These are phyloP conservation scores for Chaetomiaceae sp. DNA, from an alignment of 2,329 filamentous ascomycete species.

Conservation along the genomic window DNA sequence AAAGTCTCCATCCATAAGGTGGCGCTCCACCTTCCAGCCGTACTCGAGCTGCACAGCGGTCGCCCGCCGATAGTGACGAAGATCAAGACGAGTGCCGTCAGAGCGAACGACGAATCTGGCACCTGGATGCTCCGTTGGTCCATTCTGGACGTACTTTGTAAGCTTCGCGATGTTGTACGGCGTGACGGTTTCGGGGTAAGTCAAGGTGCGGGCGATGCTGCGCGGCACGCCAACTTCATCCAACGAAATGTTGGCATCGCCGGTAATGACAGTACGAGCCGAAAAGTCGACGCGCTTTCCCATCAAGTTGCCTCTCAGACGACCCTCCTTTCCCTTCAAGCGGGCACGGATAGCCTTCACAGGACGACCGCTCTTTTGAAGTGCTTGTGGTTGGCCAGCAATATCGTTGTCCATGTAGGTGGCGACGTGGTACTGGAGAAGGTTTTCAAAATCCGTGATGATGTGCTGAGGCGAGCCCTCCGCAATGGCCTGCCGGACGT, in stretches of 20 bases:
- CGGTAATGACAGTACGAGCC: slow-evolving; percentile 98
- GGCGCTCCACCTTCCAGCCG: slow-evolving; percentile 97
- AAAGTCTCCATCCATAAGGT: slow-evolving; percentile 91
- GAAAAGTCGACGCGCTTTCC: slow-evolving; percentile 99
- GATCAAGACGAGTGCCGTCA: slow-evolving; percentile 88
- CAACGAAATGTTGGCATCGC: slow-evolving; percentile 91
- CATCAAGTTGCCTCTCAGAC: slow-evolving; percentile 98
- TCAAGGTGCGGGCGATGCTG: slow-evolving; percentile 87
- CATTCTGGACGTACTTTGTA: slow-evolving; percentile 83
- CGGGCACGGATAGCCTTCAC: slow-evolving; percentile 95
- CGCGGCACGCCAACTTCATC: slow-evolving; percentile 96
- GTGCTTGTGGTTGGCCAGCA: slow-evolving; percentile 85
- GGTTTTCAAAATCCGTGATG: slow-evolving; percentile 79
- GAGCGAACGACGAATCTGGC: slow-evolving; percentile 95
- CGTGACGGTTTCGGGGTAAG: slow-evolving; percentile 95
- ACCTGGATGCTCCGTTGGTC: slow-evolving; percentile 90
- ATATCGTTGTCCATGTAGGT: slow-evolving; percentile 99
- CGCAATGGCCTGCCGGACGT: slow-evolving; percentile 83
- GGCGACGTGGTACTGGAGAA: slow-evolving; percentile 96
- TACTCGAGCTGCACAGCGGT: slow-evolving; percentile 85
- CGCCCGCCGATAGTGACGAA: slow-evolving; percentile 86
- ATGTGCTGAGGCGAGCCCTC: slow-evolving; percentile 92
- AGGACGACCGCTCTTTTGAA: slow-evolving; percentile 95
- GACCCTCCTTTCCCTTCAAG: slow-evolving; percentile 98
- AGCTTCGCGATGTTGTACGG: slow-evolving; percentile 96